Conservation (phyloP, 441 rosid species). For the Syzygium malaccense region DNA sequence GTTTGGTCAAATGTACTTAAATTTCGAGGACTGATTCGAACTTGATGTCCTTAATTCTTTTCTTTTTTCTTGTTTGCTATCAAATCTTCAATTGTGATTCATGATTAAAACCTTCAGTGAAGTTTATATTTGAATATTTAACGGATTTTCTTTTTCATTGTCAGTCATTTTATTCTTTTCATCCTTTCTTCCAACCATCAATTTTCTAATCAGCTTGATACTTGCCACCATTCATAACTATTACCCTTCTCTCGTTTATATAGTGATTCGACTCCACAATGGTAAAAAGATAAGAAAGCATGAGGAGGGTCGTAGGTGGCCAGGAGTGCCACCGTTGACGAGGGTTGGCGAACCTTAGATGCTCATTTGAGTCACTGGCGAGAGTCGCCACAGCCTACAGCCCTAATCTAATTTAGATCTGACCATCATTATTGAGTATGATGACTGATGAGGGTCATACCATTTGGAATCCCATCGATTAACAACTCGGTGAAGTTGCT, state of each 20-base stretch:
- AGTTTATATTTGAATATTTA: neutral
- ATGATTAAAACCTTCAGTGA: neutral
- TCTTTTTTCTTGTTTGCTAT: too few species aligned
- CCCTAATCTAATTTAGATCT: too few species aligned
- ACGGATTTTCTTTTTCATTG: neutral
- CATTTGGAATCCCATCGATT: neutral
- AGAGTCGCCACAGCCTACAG: too few species aligned
- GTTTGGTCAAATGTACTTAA: too few species aligned
- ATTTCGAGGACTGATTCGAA: too few species aligned
- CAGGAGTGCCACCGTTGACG: too few species aligned
- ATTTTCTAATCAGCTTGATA: neutral
- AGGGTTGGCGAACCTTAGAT: too few species aligned
- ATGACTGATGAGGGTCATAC: neutral
- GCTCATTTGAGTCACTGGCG: too few species aligned
- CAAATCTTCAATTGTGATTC: neutral
- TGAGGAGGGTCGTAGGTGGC: too few species aligned
- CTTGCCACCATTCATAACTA: fast-evolving
- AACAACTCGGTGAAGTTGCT: neutral
- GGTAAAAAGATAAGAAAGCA: too few species aligned
- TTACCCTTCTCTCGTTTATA: fast-evolving
- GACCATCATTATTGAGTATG: neutral
- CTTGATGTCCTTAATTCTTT: too few species aligned
- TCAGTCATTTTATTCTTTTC: neutral
- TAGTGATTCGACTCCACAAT: neutral
- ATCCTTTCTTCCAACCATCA: fast-evolving